Percentiles rank a stretch among this genome's conserved stretches.
phyloP scores from a whole-genome alignment of 345 rosid species.

The Cardiospermum halicacabum region DNA sequence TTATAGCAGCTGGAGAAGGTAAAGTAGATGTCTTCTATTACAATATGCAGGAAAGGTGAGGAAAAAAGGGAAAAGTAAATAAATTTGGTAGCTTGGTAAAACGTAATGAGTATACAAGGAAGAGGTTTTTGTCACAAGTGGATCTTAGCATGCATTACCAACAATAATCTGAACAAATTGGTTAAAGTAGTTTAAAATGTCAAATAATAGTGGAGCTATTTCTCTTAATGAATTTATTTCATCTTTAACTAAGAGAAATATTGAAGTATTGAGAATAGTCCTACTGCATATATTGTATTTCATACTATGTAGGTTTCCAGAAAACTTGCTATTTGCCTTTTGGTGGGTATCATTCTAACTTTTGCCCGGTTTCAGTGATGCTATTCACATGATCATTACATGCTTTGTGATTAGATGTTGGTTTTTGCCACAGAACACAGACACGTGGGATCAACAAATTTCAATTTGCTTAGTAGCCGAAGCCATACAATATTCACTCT shows the following conservation, averaged over 20 bases:
- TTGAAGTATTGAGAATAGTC: not conserved
- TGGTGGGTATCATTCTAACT: conserved; percentile 1
- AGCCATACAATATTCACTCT: conserved; percentile 99
- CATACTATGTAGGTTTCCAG: not conserved
- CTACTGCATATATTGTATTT: not conserved
- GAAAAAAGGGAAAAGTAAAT: not conserved
- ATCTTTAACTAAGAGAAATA: not conserved
- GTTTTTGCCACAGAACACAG: conserved; percentile 75
- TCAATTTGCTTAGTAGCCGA: conserved; percentile 96
- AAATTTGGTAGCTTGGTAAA: conserved; percentile 11
- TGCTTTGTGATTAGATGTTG: conserved; percentile 14
- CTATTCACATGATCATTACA: not conserved
- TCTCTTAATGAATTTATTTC: not conserved
- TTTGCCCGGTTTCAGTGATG: not conserved
- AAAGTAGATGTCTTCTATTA: conserved; percentile 21
- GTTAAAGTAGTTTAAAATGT: not conserved
- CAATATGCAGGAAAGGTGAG: conserved; percentile 10
- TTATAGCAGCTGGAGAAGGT: conserved; percentile 99
- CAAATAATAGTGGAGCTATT: not conserved
- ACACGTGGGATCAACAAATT: conserved; percentile 97
- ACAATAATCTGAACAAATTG: not conserved
- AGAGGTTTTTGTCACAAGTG: not conserved
- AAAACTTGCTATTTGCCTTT: not conserved
- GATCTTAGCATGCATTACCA: conserved; percentile 3
- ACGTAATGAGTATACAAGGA: not conserved